These are phyloP conservation scores for Psilocybe sp. DNA, from an alignment of 768 basidiomycete genomes.

Conservation along the genomic window DNA sequence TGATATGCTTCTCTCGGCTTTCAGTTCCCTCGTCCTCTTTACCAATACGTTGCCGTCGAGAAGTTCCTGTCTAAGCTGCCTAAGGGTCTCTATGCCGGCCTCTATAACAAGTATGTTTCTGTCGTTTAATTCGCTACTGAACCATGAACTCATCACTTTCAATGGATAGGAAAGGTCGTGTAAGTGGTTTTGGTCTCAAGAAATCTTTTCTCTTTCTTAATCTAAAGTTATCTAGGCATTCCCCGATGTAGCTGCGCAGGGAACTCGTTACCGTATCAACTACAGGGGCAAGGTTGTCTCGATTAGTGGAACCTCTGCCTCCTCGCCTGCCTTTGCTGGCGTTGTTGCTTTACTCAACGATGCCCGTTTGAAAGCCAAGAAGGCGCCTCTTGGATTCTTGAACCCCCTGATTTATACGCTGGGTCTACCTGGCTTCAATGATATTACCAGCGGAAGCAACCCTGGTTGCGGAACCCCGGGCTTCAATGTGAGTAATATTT, in stretches of 20 bases:
- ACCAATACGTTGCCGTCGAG: conserved; percentile 46
- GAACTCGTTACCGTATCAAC: conserved; percentile 44
- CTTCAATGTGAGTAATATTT: conserved; percentile 50
- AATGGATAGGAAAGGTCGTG: conserved; percentile 44
- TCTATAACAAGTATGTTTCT: conserved; percentile 53
- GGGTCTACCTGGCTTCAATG: conserved; percentile 43
- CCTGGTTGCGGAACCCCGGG: conserved; percentile 60
- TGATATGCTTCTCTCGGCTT: background rate
- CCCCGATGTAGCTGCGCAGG: conserved; percentile 69
- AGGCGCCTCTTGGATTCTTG: conserved; percentile 57
- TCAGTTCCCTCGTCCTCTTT: conserved; percentile 54
- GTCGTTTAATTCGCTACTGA: background rate
- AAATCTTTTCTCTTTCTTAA: background rate
- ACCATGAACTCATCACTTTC: background rate
- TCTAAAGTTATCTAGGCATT: conserved; percentile 32
- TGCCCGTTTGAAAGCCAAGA: conserved; percentile 40
- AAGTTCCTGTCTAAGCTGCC: conserved; percentile 44
- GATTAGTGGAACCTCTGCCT: conserved; percentile 63
- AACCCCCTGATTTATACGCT: conserved; percentile 57
- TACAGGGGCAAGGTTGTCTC: conserved; percentile 30
- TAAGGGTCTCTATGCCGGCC: conserved; percentile 47
- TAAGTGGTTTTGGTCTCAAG: conserved; percentile 25
- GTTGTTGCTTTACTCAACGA: conserved; percentile 67
- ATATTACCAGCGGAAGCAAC: conserved; percentile 57
- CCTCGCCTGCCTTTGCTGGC: conserved; percentile 62